Percentiles rank a stretch among this genome's conserved stretches.
Evolutionary conservation across 1,284 basidiomycete genomes (phyloP).

Genomic region (Ceraceosorus bombacis): DNA sequence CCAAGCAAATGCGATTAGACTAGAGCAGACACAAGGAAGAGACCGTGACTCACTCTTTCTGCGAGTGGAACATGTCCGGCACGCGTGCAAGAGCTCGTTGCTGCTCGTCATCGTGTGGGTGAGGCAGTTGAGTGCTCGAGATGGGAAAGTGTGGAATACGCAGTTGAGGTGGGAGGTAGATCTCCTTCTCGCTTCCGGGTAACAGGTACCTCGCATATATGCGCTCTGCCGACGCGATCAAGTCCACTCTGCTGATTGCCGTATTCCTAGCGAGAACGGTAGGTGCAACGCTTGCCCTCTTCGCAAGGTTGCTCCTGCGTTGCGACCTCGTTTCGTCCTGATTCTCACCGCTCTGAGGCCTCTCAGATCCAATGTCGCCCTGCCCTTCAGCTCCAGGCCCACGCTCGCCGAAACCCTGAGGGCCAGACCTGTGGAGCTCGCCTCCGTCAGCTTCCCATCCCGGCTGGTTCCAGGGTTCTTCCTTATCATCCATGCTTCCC

Average conservation of each 20-base stretch:
- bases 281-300: slow-evolving; percentile 35
- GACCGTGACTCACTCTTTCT: slow-evolving; percentile 65
- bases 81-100: slow-evolving; percentile 73
- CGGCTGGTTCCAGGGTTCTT: not conserved
- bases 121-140: slow-evolving; percentile 59
- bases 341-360: slow-evolving; percentile 15
- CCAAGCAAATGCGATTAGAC: not conserved
- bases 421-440: not conserved
- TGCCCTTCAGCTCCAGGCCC: slow-evolving; percentile 19
- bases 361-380: slow-evolving; percentile 21
- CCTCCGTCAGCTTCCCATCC: not conserved
- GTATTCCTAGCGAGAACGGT: slow-evolving; percentile 69
- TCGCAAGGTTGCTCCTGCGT: slow-evolving; percentile 33
- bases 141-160: slow-evolving; percentile 50
- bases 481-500: slow-evolving; percentile 9
- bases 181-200: slow-evolving; percentile 64
- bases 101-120: slow-evolving; percentile 59
- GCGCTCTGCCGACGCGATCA: slow-evolving; percentile 85
- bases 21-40: not conserved
- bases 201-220: slow-evolving; percentile 86
- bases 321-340: slow-evolving; percentile 16
- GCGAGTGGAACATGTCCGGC: slow-evolving; percentile 91
- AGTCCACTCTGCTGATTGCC: slow-evolving; percentile 79
- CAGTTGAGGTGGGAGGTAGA: slow-evolving; percentile 67
- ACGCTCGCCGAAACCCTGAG: slow-evolving; percentile 1